phyloP scores from a whole-genome alignment of 441 rosid species.

The Eruca vesicaria region DNA sequence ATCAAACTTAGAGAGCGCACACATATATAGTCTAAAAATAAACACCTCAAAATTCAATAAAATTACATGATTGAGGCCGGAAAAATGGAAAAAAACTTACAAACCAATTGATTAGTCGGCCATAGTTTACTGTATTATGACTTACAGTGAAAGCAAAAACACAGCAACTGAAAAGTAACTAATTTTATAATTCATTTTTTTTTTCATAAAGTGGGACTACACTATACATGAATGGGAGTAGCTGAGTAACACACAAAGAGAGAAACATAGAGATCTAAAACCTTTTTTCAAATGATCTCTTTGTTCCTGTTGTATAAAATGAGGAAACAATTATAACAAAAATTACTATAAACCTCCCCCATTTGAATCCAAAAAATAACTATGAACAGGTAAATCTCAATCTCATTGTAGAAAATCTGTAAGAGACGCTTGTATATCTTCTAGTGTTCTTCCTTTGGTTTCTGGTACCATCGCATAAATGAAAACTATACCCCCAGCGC shows the following conservation, averaged over 20 bases:
- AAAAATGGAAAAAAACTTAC: background rate
- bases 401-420: slow-evolving; percentile 13
- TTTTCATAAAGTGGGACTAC: background rate
- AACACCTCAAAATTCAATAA: background rate
- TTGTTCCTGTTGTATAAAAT: background rate
- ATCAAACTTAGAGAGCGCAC: background rate
- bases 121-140: background rate
- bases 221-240: slow-evolving; percentile 2
- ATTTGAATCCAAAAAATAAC: background rate
- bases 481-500: slow-evolving; percentile 36
- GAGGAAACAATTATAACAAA: slow-evolving; percentile 22
- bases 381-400: background rate
- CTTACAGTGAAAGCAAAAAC: background rate
- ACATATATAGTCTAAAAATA: background rate
- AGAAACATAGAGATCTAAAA: background rate
- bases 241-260: background rate
- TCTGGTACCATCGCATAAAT: slow-evolving; percentile 44
- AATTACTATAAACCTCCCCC: slow-evolving; percentile 14
- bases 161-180: background rate
- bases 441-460: slow-evolving; percentile 11
- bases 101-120: background rate
- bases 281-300: background rate
- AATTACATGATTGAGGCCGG: background rate
- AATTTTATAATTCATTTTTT: background rate
- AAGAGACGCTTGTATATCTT: too few relatives aligned